phyloP scores from a whole-genome alignment of 768 basidiomycete genomes.

The Dioszegia aurantiaca region DNA sequence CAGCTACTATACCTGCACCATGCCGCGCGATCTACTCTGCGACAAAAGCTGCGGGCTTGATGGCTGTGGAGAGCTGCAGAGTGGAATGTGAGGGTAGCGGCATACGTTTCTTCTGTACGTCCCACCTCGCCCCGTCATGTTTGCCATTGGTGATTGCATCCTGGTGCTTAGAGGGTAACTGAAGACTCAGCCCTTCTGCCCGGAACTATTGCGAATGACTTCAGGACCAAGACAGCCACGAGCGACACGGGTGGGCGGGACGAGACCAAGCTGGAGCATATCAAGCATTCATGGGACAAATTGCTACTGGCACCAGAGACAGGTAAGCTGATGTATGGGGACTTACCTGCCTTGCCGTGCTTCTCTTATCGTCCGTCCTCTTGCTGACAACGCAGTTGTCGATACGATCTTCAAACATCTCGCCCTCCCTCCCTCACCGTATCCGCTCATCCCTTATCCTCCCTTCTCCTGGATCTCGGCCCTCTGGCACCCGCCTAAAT shows the following conservation, averaged over 20 bases:
- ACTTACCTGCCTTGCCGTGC: too few species aligned
- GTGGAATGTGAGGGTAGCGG: slow-evolving; percentile 47
- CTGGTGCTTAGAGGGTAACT: too few species aligned
- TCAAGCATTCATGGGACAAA: slow-evolving; percentile 33
- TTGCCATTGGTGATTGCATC: slow-evolving; percentile 5
- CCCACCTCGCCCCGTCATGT: neutral
- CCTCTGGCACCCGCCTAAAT: slow-evolving; percentile 28
- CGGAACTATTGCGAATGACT: slow-evolving; percentile 50
- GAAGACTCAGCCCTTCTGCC: slow-evolving; percentile 43
- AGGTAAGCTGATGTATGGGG: too few species aligned
- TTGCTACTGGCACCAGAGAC: slow-evolving; percentile 28
- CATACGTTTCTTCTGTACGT: slow-evolving; percentile 49
- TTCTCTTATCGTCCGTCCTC: too few species aligned
- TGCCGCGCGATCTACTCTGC: slow-evolving; percentile 79
- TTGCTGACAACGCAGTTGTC: slow-evolving; percentile 22
- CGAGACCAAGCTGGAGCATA: slow-evolving; percentile 35
- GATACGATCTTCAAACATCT: slow-evolving; percentile 36
- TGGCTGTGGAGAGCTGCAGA: slow-evolving; percentile 43
- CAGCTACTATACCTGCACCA: slow-evolving; percentile 76
- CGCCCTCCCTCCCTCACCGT: slow-evolving; percentile 29
- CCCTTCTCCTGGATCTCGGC: slow-evolving; percentile 33
- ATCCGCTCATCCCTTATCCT: slow-evolving; percentile 37
- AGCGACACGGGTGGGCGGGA: slow-evolving; percentile 37
- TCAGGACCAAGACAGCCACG: slow-evolving; percentile 40
- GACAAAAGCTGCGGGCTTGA: slow-evolving; percentile 67